Percentiles rank a stretch among this genome's conserved stretches.
These are phyloP conservation scores for Camelina hispida DNA, from an alignment of 345 rosid genomes.

Conservation along the genomic window DNA sequence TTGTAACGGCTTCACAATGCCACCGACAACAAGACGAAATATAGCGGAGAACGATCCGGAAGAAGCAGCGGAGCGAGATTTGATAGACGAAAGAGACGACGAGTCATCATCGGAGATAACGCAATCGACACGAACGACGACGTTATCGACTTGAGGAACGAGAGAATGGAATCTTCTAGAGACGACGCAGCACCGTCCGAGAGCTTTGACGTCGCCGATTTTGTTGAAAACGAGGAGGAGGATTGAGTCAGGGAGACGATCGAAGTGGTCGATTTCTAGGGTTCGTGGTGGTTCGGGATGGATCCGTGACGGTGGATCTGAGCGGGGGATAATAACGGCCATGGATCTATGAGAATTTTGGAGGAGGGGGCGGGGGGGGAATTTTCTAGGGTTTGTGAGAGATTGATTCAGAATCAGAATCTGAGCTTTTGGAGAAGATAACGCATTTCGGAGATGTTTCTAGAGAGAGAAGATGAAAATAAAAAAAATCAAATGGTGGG, in stretches of 20 bases:
- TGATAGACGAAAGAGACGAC: constrained; percentile 43
- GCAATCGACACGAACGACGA: constrained; percentile 87
- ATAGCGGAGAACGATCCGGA: constrained; percentile 55
- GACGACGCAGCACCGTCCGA: constrained; percentile 90
- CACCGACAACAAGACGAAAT: constrained; percentile 61
- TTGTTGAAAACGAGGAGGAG: constrained; percentile 77
- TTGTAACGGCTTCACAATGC: constrained; percentile 80
- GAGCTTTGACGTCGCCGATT: constrained; percentile 91
- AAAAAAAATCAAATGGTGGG: constrained; percentile 12
- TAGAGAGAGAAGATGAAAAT: constrained; percentile 15
- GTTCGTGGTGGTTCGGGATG: constrained; percentile 53
- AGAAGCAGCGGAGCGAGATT: constrained; percentile 52
- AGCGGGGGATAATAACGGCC: constrained; percentile 35
- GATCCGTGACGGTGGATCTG: constrained; percentile 66
- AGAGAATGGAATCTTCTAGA: constrained; percentile 78
- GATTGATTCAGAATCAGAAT: constrained; percentile 36
- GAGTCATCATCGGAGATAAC: constrained; percentile 87
- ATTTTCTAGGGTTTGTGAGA: constrained; percentile 22
- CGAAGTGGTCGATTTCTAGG: constrained; percentile 71
- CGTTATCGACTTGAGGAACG: constrained; percentile 82
- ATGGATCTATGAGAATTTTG: constrained; percentile 5
- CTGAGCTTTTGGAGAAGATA: constrained; percentile 25
- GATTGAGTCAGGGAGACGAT: constrained; percentile 79
- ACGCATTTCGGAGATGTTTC: constrained; percentile 26
- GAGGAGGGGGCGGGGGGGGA: neutral